phyloP scores from a whole-genome alignment of 2,329 filamentous ascomycete genomes.

The Colletotrichum truncatum region DNA sequence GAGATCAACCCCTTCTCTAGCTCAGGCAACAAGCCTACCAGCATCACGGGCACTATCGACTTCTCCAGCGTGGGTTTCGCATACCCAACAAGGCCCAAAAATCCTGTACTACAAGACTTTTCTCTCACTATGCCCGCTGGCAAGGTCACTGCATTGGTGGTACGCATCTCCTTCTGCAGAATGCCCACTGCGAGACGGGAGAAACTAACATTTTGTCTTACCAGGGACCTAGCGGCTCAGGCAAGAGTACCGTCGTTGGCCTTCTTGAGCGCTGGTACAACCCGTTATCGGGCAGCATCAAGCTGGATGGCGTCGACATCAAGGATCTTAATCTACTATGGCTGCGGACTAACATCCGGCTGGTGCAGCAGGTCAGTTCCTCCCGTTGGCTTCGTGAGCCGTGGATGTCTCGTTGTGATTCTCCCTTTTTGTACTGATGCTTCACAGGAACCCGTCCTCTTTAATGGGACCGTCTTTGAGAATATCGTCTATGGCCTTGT shows the following conservation, averaged over 20 bases:
- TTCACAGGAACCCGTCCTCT: constrained; percentile 47
- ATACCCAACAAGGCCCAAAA: constrained; percentile 54
- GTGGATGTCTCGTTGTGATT: no score
- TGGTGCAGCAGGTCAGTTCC: constrained; percentile 44
- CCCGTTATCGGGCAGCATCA: constrained; percentile 42
- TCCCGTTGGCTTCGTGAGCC: no score
- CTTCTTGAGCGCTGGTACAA: constrained; percentile 51
- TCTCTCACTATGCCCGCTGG: constrained; percentile 52
- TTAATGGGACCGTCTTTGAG: constrained; percentile 53
- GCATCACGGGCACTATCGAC: constrained; percentile 44
- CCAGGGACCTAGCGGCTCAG: constrained; percentile 42
- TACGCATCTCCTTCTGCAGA: constrained; percentile 33
- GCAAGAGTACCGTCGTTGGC: constrained; percentile 50
- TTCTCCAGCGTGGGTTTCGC: constrained; percentile 52
- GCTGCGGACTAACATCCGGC: constrained; percentile 47
- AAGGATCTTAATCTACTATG: constrained; percentile 47
- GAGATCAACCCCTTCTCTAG: constrained; percentile 45
- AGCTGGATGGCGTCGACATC: constrained; percentile 45
- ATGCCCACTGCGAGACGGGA: no score
- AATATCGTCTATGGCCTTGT: constrained; percentile 60
- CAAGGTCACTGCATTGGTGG: constrained; percentile 53
- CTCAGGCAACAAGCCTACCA: constrained; percentile 40
- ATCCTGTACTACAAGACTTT: constrained; percentile 51
- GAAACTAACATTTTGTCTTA: constrained; percentile 17
- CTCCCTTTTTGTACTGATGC: constrained; percentile 15